Conservation (phyloP, 2,329 filamentous ascomycete genomes). For the Microascus cirrosus region DNA sequence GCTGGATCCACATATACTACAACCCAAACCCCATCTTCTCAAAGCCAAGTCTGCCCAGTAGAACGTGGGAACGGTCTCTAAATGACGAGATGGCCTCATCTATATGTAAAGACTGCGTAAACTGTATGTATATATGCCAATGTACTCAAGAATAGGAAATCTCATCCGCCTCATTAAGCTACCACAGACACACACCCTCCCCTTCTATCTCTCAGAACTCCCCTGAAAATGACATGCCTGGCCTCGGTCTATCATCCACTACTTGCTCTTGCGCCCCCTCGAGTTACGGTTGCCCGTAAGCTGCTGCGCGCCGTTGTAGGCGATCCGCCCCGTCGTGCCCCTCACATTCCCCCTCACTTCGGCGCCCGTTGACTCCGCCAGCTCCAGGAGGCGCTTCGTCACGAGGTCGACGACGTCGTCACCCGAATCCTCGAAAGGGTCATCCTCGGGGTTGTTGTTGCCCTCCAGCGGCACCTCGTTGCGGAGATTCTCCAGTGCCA, state of each 20-base stretch:
- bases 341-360: conserved; percentile 26
- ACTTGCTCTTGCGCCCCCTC: background rate
- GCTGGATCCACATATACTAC: too few species aligned
- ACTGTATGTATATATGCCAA: background rate
- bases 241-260: background rate
- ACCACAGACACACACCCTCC: background rate
- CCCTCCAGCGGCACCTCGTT: conserved; percentile 11
- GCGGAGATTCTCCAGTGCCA: conserved; percentile 40
- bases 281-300: background rate
- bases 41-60: too few species aligned
- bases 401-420: conserved; percentile 24
- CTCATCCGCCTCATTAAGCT: background rate
- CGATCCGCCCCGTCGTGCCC: conserved; percentile 40
- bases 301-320: conserved; percentile 37
- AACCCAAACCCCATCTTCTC: too few species aligned
- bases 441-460: conserved; percentile 2
- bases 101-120: background rate
- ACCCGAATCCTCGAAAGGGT: background rate
- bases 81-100: background rate
- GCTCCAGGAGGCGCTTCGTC: conserved; percentile 35
- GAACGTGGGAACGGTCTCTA: background rate
- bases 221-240: background rate
- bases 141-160: background rate
- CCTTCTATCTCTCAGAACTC: background rate
- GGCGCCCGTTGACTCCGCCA: conserved; percentile 36